Evolutionary conservation across 441 rosid species (phyloP).

Genomic region (Populus hybrid): DNA sequence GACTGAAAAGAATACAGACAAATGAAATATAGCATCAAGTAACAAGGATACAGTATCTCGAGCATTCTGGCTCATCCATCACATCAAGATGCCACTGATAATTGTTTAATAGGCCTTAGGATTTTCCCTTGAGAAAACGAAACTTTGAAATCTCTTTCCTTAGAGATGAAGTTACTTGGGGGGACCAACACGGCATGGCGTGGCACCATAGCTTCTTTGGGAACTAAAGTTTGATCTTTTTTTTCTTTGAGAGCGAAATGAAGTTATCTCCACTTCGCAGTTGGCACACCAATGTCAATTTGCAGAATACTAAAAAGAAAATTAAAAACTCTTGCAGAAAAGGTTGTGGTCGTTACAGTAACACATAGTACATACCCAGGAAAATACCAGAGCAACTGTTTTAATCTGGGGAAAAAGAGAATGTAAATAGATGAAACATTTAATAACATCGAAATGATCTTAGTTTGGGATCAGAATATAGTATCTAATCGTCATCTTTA

Average conservation of each 20-base stretch:
- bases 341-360: background rate
- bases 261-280: background rate
- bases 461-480: background rate
- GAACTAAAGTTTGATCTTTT: background rate
- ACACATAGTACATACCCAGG: background rate
- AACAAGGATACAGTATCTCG: background rate
- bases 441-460: too few species aligned
- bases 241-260: background rate
- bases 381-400: background rate
- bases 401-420: constrained; percentile 6
- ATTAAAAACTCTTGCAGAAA: background rate
- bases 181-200: background rate
- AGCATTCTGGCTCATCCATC: constrained; percentile 9
- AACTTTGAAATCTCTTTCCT: constrained; percentile 8
- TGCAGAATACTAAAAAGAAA: background rate
- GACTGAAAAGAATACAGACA: background rate
- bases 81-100: background rate
- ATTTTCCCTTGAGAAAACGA: background rate
- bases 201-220: background rate
- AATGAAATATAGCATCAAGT: background rate
- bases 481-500: background rate
- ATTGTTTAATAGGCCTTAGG: background rate
- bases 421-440: background rate
- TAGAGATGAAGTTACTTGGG: constrained; percentile 7
- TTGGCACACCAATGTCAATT: background rate